Evolutionary conservation across 2,329 filamentous ascomycete species (phyloP), one percentile per base, ranked within the genome.

Genomic region (Calonectria naviculata): DNA sequence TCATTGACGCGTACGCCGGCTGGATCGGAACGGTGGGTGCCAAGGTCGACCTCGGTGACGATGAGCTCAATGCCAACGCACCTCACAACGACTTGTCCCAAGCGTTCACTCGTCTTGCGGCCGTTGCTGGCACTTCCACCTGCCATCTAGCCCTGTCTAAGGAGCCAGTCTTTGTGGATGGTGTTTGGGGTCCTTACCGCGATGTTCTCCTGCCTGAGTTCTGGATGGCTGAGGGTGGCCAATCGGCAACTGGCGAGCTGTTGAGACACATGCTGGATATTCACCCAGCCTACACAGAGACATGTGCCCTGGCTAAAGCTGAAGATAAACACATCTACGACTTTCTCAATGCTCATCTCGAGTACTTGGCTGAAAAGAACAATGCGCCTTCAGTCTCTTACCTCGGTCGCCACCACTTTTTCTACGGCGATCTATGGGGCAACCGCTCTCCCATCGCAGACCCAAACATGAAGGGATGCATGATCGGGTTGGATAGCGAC

Each of bases 11-110:
- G 21, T 99, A 99, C 80, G 97, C 97, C 71, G 97, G 97, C 74
- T 99, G 97, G 97, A 97, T 99, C 76, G 97, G 97, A 72, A 98
- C 97, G 1, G 97, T 99, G n/a, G 97, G 97, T 70, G 96, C 97
- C 71, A 98, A 98, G 83, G 94, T 98, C 77, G 90, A 95, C 75
- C 89, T 97, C 19, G 88, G 89, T 46, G 77, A 81, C 41, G 90
- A 93, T 67, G 89, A 93, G 58, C 88, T 96, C 44, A 92, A 93
- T 80, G 87, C 90, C 71, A 89, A 89, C 41, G 87, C 89, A 5
- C 89, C 93, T 1, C 92, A 93, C 80, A 97, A 97, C 83, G 95
- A 97, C 80, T 90, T 97, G n/a, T 90, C 93, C 2, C 95, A 98
- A 83, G 96, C 96, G 7, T 98, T 98, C 80, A 95, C 93, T 41